These are phyloP conservation scores for Paracoccidioides brasiliensis DNA, from an alignment of 2,329 filamentous ascomycete species.

Conservation along the genomic window DNA sequence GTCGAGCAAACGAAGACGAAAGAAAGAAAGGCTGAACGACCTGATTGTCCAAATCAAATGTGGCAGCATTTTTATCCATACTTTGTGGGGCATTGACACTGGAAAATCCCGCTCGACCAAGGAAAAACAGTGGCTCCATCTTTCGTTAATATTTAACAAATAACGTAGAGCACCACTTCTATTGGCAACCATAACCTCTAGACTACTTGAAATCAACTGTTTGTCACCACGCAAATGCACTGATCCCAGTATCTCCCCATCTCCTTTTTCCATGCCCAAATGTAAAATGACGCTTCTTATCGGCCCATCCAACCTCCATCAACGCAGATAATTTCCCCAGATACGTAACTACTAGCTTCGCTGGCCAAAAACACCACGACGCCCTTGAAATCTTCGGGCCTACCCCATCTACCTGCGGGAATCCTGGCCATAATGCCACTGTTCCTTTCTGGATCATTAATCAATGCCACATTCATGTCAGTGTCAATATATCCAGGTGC, in stretches of 20 bases:
- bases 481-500: constrained; percentile 83
- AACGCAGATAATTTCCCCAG: constrained; percentile 57
- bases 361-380: constrained; percentile 14
- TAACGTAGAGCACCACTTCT: not conserved
- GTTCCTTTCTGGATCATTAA: constrained; percentile 56
- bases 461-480: constrained; percentile 83
- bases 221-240: not conserved
- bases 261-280: no score
- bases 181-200: not conserved
- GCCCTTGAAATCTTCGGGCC: constrained; percentile 13
- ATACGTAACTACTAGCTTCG: constrained; percentile 13
- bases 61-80: no score
- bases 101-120: not conserved
- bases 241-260: not conserved
- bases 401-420: constrained; percentile 13
- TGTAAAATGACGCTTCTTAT: constrained; percentile 27
- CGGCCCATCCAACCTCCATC: constrained; percentile 91
- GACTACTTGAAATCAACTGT: not conserved
- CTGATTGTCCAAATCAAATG: no score
- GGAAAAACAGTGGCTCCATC: not conserved
- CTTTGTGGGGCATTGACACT: not conserved
- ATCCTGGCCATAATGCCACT: constrained; percentile 46
- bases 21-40: not conserved
- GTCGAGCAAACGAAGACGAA: not conserved
- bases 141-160: not conserved